Conservation (phyloP, 2,329 filamentous ascomycete species). For the Cadophora sp. region DNA sequence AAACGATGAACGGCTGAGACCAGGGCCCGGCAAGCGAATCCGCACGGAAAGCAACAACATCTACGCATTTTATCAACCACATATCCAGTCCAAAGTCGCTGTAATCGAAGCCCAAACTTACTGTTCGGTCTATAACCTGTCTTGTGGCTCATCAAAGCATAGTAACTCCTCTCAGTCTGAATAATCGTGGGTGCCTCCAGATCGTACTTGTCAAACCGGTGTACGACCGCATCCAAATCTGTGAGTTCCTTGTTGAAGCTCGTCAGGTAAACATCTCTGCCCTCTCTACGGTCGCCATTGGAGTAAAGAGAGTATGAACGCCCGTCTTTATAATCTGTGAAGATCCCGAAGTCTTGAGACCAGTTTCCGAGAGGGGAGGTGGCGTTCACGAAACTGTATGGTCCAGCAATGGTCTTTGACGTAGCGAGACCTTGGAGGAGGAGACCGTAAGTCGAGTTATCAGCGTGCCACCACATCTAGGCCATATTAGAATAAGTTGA, state of each 20-base stretch:
- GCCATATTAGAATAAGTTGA: background rate
- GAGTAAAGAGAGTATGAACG: slow-evolving; percentile 64
- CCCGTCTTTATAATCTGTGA: slow-evolving; percentile 65
- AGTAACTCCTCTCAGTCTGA: slow-evolving; percentile 66
- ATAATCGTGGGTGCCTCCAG: slow-evolving; percentile 66
- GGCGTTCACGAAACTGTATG: slow-evolving; percentile 50
- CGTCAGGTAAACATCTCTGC: slow-evolving; percentile 63
- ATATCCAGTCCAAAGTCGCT: no score
- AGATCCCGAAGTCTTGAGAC: slow-evolving; percentile 68
- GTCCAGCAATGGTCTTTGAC: slow-evolving; percentile 19
- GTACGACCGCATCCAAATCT: slow-evolving; percentile 57
- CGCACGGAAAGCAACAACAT: slow-evolving; percentile 62
- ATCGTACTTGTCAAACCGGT: slow-evolving; percentile 65
- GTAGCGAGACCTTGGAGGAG: slow-evolving; percentile 22
- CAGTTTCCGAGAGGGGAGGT: slow-evolving; percentile 64
- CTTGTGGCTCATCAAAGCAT: slow-evolving; percentile 67
- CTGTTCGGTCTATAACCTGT: slow-evolving; percentile 68
- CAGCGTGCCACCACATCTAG: slow-evolving; percentile 28
- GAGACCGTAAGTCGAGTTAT: slow-evolving; percentile 26
- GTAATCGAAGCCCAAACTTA: no score
- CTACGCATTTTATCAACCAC: slow-evolving; percentile 41
- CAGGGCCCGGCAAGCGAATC: slow-evolving; percentile 58
- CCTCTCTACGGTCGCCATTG: slow-evolving; percentile 61
- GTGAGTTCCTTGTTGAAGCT: slow-evolving; percentile 60
- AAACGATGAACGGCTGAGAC: slow-evolving; percentile 61